Percentiles rank a stretch among this genome's conserved stretches.
These are phyloP conservation scores for Candida anutae DNA, from an alignment of 1,139 yeast species.

Conservation along the genomic window DNA sequence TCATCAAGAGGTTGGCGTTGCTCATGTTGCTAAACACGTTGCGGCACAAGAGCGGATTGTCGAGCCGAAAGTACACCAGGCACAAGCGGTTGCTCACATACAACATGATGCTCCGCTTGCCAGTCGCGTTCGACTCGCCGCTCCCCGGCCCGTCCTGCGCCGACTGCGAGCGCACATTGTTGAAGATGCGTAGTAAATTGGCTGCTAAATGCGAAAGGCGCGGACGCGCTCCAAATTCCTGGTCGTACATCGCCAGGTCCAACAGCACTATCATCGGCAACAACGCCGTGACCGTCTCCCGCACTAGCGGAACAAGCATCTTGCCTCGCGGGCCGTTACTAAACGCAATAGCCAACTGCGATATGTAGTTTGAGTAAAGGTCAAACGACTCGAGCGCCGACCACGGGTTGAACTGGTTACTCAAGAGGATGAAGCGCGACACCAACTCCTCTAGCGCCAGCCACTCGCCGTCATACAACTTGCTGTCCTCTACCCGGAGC, in stretches of 20 bases:
- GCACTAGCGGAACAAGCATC: slow-evolving; percentile 37
- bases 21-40: slow-evolving; percentile 72
- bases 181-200: slow-evolving; percentile 51
- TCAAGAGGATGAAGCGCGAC: slow-evolving; percentile 41
- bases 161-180: slow-evolving; percentile 53
- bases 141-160: too few species aligned
- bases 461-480: slow-evolving; percentile 35
- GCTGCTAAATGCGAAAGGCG: slow-evolving; percentile 51
- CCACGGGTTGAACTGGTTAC: slow-evolving; percentile 54
- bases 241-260: slow-evolving; percentile 39
- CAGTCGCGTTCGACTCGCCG: slow-evolving; percentile 20
- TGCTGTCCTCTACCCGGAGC: slow-evolving; percentile 8
- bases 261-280: slow-evolving; percentile 45
- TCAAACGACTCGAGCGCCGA: slow-evolving; percentile 53
- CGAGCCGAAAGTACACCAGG: slow-evolving; percentile 52
- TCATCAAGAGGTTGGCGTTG: slow-evolving; percentile 44
- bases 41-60: slow-evolving; percentile 61
- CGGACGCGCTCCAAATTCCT: slow-evolving; percentile 35
- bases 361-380: slow-evolving; percentile 42
- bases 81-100: slow-evolving; percentile 54
- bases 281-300: slow-evolving; percentile 30
- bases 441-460: slow-evolving; percentile 46
- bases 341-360: slow-evolving; percentile 53
- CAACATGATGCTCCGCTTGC: slow-evolving; percentile 47
- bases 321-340: slow-evolving; percentile 45